Conservation (phyloP, 2,329 filamentous ascomycete genomes). For the Pseudonectria buxi region DNA sequence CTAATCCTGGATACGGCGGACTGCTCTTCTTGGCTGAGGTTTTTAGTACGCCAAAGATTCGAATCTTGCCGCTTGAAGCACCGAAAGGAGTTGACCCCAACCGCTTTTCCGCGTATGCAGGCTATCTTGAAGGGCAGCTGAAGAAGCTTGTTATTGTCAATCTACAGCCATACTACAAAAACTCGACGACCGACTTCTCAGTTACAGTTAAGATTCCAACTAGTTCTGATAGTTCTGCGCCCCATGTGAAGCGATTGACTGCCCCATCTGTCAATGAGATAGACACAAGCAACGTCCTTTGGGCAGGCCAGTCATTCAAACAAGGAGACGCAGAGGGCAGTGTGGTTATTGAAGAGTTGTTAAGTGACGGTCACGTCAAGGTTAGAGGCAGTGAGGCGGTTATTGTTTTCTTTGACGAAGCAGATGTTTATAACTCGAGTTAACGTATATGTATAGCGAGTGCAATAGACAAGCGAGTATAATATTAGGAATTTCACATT, state of each 20-base stretch:
- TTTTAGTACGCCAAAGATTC: slow-evolving; percentile 1
- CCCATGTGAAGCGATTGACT: slow-evolving; percentile 2
- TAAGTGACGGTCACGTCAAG: not conserved
- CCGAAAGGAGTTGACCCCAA: not conserved
- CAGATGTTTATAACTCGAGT: too few relatives aligned
- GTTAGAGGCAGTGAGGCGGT: slow-evolving; percentile 4
- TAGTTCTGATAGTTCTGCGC: not conserved
- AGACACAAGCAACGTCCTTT: slow-evolving; percentile 2
- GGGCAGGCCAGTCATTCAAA: slow-evolving; percentile 8
- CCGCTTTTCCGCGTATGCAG: slow-evolving; percentile 2
- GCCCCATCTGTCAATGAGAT: slow-evolving; percentile 4
- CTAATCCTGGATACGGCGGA: slow-evolving; percentile 6
- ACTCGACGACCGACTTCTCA: not conserved
- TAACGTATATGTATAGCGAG: too few relatives aligned
- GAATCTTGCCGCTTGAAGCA: not conserved
- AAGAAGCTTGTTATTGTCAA: slow-evolving; percentile 3
- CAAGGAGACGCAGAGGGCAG: slow-evolving; percentile 3
- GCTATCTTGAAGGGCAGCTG: not conserved
- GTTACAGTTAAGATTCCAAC: not conserved
- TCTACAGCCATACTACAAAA: slow-evolving; percentile 1
- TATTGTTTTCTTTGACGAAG: not conserved
- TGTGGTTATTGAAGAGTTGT: not conserved
- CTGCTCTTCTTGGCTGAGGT: slow-evolving; percentile 12
- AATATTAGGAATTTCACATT: too few relatives aligned
- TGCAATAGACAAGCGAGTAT: too few relatives aligned